These are phyloP conservation scores for Aeschynomene evenia DNA, from an alignment of 306 rosid genomes.

Conservation along the genomic window DNA sequence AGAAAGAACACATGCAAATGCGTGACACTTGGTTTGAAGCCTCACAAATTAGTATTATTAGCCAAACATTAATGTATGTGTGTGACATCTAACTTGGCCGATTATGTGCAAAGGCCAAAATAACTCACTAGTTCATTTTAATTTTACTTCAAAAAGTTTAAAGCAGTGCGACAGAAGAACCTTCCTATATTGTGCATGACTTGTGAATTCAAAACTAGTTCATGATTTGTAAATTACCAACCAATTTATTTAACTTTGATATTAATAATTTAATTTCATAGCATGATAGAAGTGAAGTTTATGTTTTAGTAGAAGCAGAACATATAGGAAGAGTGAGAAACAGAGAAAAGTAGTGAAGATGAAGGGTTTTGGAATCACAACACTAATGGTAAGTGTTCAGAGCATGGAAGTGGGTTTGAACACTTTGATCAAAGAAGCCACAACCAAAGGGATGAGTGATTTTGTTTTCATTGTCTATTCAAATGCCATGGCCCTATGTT, in stretches of 20 bases:
- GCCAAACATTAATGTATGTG: not conserved
- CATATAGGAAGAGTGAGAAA: not conserved
- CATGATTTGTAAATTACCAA: not conserved
- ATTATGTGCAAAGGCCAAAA: not conserved
- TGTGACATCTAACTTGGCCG: not conserved
- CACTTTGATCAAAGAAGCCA: slow-evolving; percentile 20
- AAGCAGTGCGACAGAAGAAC: not conserved
- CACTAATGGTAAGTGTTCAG: slow-evolving; percentile 9
- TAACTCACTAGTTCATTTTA: not conserved
- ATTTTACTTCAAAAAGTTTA: no score
- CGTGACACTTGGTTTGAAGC: not conserved
- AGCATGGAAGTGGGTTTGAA: slow-evolving; percentile 29
- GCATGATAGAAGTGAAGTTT: not conserved
- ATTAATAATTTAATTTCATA: no score
- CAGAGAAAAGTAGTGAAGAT: not conserved
- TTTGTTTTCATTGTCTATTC: slow-evolving; percentile 19
- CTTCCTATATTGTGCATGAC: not conserved
- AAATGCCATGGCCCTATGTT: not conserved
- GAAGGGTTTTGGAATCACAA: not conserved
- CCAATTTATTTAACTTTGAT: no score
- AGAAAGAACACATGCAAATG: no score
- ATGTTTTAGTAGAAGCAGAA: not conserved
- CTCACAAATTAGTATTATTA: not conserved
- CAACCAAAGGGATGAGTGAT: slow-evolving; percentile 22
- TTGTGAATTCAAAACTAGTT: not conserved